A percentile compares a stretch with the other conserved stretches of the same genome.
These are phyloP conservation scores for Pythium vanterpoolii DNA, from an alignment of 352 stramenopile species.

Conservation along the genomic window DNA sequence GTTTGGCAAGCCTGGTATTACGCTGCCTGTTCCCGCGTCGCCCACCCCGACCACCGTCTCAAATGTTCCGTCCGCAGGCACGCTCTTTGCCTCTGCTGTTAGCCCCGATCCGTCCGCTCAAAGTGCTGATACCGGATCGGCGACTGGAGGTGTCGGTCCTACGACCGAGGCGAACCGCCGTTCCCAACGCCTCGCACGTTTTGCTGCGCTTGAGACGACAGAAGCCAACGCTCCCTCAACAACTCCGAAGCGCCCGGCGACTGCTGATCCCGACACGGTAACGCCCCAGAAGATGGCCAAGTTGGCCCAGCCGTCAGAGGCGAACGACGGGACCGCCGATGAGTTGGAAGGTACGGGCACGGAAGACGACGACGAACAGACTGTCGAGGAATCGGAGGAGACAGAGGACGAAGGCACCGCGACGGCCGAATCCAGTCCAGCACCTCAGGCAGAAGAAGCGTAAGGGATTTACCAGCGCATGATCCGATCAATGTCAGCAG, in stretches of 20 bases:
- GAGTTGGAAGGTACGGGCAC: not conserved
- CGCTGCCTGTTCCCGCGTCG: constrained; percentile 58
- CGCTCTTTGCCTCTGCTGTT: not conserved
- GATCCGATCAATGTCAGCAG: not conserved
- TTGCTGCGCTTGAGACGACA: constrained; percentile 1
- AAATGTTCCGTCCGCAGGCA: not conserved
- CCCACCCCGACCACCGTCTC: constrained; percentile 27
- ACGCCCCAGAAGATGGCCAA: constrained; percentile 9
- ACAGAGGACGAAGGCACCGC: constrained; percentile 9
- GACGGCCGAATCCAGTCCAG: not conserved
- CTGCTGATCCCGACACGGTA: not conserved
- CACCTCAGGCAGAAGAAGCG: constrained; percentile 5
- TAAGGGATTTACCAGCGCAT: too few species aligned
- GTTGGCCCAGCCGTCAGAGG: not conserved
- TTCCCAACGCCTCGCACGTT: constrained; percentile 20
- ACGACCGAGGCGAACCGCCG: constrained; percentile 17
- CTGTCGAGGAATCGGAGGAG: constrained; percentile 4
- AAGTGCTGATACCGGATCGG: not conserved
- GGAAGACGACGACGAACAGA: constrained; percentile 8
- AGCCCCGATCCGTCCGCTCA: not conserved
- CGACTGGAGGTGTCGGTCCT: not conserved
- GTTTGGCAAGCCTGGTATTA: constrained; percentile 77
- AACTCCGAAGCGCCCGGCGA: constrained; percentile 20
- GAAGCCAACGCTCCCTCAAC: not conserved
- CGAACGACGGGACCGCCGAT: not conserved